Conservation (phyloP, 208 protist species). For the Tetramitus jugosus region DNA sequence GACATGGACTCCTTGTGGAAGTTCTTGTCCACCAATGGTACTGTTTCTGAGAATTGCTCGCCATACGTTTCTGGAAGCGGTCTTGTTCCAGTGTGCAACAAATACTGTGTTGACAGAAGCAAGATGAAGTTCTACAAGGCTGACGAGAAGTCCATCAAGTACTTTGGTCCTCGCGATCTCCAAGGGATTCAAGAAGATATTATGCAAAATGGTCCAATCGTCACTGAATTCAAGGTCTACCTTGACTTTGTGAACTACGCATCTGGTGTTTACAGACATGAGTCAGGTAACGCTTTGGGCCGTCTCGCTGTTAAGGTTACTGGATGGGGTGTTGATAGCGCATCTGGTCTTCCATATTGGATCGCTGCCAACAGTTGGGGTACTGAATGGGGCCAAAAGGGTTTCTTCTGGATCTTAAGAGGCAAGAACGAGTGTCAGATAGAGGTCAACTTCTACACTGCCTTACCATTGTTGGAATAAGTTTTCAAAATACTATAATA, state of each 20-base stretch:
- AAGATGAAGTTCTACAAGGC: no score
- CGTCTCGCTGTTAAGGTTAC: background rate
- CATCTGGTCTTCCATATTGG: background rate
- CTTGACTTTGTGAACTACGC: background rate
- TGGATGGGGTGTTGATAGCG: conserved; percentile 14
- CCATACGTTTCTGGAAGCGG: background rate
- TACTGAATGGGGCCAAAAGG: conserved; percentile 43
- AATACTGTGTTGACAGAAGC: no score
- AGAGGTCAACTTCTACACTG: no score
- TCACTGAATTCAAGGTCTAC: background rate
- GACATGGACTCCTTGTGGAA: background rate
- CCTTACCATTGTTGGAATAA: no score
- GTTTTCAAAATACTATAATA: no score
- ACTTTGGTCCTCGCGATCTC: no score
- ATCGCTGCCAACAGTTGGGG: background rate
- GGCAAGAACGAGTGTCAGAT: conserved; percentile 66
- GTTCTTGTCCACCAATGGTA: background rate
- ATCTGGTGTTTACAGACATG: background rate
- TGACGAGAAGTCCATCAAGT: no score
- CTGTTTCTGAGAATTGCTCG: background rate
- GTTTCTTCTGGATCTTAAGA: conserved; percentile 61
- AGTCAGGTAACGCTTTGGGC: background rate
- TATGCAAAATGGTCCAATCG: background rate
- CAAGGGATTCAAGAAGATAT: no score
- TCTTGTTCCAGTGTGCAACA: no score